Conservation (phyloP, 179 eudicot genomes). For the Spergularia azorica region DNA sequence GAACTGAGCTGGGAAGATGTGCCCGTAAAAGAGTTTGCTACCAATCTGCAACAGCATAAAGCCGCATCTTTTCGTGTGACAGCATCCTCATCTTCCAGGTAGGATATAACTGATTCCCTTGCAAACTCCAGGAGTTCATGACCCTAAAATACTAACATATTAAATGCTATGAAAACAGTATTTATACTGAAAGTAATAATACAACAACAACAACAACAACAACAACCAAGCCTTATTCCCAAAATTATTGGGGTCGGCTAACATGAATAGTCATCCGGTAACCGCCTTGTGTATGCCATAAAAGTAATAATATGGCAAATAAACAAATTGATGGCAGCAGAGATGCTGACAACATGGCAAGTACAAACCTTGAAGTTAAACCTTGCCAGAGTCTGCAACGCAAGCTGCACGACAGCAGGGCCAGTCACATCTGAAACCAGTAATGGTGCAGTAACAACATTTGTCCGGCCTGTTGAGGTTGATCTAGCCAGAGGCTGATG, state of each 20-base stretch:
- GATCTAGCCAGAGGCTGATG: conserved; percentile 60
- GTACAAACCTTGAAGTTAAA: conserved; percentile 84
- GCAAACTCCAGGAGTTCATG: conserved; percentile 95
- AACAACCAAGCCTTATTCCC: no score
- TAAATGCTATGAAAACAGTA: no score
- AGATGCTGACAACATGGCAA: not conserved
- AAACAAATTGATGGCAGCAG: not conserved
- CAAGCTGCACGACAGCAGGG: conserved; percentile 85
- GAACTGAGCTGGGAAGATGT: conserved; percentile 57
- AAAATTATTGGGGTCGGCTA: no score
- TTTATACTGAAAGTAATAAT: no score
- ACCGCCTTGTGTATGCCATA: no score
- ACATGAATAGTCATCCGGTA: no score
- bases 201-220: no score
- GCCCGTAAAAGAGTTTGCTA: conserved; percentile 68
- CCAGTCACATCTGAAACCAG: conserved; percentile 67
- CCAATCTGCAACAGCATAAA: conserved; percentile 82
- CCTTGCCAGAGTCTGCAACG: conserved; percentile 85
- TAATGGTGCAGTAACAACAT: conserved; percentile 40
- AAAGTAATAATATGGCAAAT: not conserved
- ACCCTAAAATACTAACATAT: conserved; percentile 50
- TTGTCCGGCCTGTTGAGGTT: conserved; percentile 47
- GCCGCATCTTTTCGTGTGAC: conserved; percentile 93
- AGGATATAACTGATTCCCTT: conserved; percentile 71
- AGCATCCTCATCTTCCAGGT: conserved; percentile 92